phyloP scores from a whole-genome alignment of 2,329 filamentous ascomycete genomes.

The Exophiala mesophila region DNA sequence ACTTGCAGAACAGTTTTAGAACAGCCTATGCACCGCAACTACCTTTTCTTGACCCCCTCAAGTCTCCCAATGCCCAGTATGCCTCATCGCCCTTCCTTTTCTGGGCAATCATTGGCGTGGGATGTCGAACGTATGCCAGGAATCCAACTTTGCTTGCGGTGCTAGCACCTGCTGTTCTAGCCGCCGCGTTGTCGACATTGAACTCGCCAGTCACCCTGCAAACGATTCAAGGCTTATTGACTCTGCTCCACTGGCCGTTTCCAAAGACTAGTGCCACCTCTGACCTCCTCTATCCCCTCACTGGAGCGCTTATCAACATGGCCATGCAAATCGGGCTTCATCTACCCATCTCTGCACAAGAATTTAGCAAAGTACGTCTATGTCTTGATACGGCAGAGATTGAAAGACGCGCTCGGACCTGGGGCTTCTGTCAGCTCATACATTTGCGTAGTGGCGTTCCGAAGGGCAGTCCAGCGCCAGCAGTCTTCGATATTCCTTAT shows the following conservation, averaged over 20 bases:
- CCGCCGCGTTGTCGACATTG: constrained; percentile 33
- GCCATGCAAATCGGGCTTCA: constrained; percentile 42
- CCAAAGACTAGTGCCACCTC: constrained; percentile 32
- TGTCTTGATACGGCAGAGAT: constrained; percentile 34
- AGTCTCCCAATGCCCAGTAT: constrained; percentile 68
- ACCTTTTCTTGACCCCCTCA: constrained; percentile 40
- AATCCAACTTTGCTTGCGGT: constrained; percentile 37
- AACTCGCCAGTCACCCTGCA: constrained; percentile 32
- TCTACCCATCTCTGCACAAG: constrained; percentile 39
- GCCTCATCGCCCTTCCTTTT: constrained; percentile 76
- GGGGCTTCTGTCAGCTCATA: constrained; percentile 37
- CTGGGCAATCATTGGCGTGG: constrained; percentile 59
- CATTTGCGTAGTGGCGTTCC: constrained; percentile 37
- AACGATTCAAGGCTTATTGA: constrained; percentile 35
- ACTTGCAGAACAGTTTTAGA: constrained; percentile 32
- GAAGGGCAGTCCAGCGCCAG: constrained; percentile 36
- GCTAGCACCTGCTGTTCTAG: constrained; percentile 32
- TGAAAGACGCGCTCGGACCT: constrained; percentile 35
- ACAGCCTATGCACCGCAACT: constrained; percentile 35
- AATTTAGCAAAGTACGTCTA: constrained; percentile 35
- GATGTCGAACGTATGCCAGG: constrained; percentile 34
- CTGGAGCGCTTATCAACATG: constrained; percentile 37
- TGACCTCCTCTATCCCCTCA: constrained; percentile 35
- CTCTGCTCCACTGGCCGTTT: constrained; percentile 39
- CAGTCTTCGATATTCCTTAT: constrained; percentile 33